These are phyloP conservation scores for Xerophyta viscosa DNA, from an alignment of 106 monocot genomes.

Conservation along the genomic window DNA sequence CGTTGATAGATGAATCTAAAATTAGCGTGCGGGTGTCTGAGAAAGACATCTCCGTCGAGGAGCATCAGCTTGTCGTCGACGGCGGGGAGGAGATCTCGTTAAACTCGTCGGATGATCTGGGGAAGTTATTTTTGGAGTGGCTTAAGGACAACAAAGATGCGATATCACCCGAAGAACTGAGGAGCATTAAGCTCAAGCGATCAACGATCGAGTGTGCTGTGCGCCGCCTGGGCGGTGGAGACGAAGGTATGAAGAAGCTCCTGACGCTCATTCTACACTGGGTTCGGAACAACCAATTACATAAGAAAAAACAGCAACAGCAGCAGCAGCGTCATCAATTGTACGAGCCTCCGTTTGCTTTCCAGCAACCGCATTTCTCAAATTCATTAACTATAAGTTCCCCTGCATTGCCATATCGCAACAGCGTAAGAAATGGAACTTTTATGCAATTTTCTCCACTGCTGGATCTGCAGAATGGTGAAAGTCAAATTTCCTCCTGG, in stretches of 20 bases:
- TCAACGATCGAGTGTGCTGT: neutral
- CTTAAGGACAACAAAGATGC: neutral
- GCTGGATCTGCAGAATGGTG: neutral
- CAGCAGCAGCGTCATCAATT: neutral
- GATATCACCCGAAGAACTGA: neutral
- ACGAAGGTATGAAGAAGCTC: neutral
- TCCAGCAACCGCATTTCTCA: neutral
- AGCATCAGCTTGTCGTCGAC: neutral
- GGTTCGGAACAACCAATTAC: neutral
- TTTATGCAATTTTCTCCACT: neutral
- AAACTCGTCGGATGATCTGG: neutral
- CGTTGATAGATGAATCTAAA: too few species aligned
- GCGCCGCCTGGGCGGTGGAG: neutral
- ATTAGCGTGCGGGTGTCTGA: too few species aligned
- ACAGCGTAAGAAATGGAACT: neutral
- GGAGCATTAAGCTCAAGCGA: neutral
- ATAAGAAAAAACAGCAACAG: neutral
- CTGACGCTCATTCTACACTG: neutral
- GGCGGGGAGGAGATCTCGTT: neutral
- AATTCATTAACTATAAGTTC: neutral
- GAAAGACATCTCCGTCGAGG: too few species aligned
- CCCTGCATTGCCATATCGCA: neutral
- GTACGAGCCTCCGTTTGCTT: too few species aligned
- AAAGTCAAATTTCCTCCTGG: neutral
- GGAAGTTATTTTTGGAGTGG: neutral